Evolutionary conservation across 352 stramenopile genomes (phyloP), one percentile per base, ranked within the genome.

Genomic region (Phytophthora chlamydospora): DNA sequence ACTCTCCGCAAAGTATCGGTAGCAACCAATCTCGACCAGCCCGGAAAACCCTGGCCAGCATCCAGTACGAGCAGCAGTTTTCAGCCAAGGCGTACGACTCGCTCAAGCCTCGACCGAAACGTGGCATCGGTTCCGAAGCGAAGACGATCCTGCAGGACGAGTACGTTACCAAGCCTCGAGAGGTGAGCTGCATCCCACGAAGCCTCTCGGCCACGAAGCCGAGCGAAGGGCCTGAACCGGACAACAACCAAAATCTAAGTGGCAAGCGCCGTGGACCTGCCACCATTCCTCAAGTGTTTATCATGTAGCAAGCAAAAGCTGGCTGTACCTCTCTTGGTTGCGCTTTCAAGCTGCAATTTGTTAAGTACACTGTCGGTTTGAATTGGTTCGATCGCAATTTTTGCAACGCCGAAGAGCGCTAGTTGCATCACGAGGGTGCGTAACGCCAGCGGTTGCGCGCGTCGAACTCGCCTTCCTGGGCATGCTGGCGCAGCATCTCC

Each of bases 71-170:
- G 46, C 42, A 76, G 14, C 51, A 75, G 32, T 89, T 89, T 50
- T 49, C 52, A 39, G 41, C 39, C 12, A 67, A 63, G 6, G 68
- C 68, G 16, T 69, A 60, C 11, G 64, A 76, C 11, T 60, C 75
- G 8, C 62, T 77, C 6, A 81, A 77, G 44, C 58, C 40, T 14
- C 60, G 54, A 2, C 49, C 55, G 5, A 63, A 49, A 43, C 66
- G 61, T 38, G 79, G 75, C 31, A 86, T 91, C 33, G 38, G 36
- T 8, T 47, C 29, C 1, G 51, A 64, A 4, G 80, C 80, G 12
- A 91, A 89, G 67, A 77, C 45, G n/a, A 33, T 75, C 19, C 70
- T 93, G 16, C 82, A 91, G 58, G 80, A 91, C 54, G 80, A 86
- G 50, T 91, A 91, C 57, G 68, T 88, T 14, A 87, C 76, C 4